Evolutionary conservation across 2,329 filamentous ascomycete genomes (phyloP), one percentile per base, ranked within the genome.

Genomic region (Epicoccum nigrum): DNA sequence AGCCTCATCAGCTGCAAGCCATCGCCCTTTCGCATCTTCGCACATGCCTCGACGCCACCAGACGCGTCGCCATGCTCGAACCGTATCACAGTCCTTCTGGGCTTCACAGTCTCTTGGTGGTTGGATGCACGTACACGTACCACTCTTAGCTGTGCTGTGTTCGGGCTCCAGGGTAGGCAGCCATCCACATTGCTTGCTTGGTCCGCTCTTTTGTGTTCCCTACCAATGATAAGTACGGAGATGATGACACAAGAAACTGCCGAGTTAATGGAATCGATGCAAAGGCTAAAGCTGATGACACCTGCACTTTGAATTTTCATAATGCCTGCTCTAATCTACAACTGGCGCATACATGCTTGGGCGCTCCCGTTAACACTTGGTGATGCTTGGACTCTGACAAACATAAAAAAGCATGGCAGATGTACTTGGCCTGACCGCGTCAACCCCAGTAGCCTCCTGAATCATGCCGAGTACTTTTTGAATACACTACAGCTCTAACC

Each of bases 401-500:
- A 25, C 23, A 25, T 25, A 6, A 9, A 6, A 6, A 9, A 6
- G 6, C 23, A 25, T 25, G 6, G 23, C 23, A 25, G 6, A 25
- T 27, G 11, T 27, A 5, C 28, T 12, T n/a, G 28, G 8, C 13
- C 28, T 30, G n/a, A n/a, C 16, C 20, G 17, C 27, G 3, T n/a
- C 15, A 16, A 9, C 23, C 13, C 23, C 19, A 45, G 19, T 5
- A 25, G 9, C 31, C 8, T 11, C 30, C n/a, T 19, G 34, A 17
- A 21, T 31, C 16, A 8, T 19, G 23, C 25, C 16, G 16, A 12
- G 8, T 21, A 17, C 30, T 13, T 9, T 20, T n/a, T 12, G 33
- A 1, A 9, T 1, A 30, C 8, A 9, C 5, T 20, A 21, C 1
- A n/a, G 7, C 23, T 32, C 60, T 56, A 80, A 30, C 78, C 78